These are phyloP conservation scores for Tieghemostelium lacteum DNA, from an alignment of 78 protist genomes.

Conservation along the genomic window DNA sequence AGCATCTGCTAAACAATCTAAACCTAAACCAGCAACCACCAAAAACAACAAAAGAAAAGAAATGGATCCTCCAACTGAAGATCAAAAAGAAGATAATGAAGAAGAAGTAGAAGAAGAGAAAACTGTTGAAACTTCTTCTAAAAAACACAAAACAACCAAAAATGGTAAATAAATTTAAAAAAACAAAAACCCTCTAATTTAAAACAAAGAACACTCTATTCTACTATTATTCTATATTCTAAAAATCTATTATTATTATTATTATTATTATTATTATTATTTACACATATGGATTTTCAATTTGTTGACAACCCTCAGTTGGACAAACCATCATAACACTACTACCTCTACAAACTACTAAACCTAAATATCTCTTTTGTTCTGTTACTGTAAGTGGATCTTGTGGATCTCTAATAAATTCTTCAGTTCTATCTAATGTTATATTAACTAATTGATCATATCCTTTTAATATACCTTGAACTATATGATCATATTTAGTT, in stretches of 20 bases:
- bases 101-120: not conserved
- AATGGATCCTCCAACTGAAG: too few species aligned
- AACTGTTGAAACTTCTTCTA: not conserved
- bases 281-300: slow-evolving; percentile 66
- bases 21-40: not conserved
- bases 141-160: not conserved
- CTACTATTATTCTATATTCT: too few species aligned
- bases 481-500: slow-evolving; percentile 10
- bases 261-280: too few species aligned
- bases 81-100: not conserved
- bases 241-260: too few species aligned
- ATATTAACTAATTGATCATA: slow-evolving; percentile 83
- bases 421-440: slow-evolving; percentile 70
- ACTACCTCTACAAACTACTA: slow-evolving; percentile 88
- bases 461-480: slow-evolving; percentile 85
- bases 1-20: not conserved
- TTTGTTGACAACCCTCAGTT: slow-evolving; percentile 74
- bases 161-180: not conserved
- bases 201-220: too few species aligned
- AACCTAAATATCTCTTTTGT: slow-evolving; percentile 82
- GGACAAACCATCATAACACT: slow-evolving; percentile 87
- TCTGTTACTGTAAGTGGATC: slow-evolving; percentile 73
- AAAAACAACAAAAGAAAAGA: not conserved
- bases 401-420: slow-evolving; percentile 79
- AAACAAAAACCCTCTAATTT: too few species aligned